These are phyloP conservation scores for Croton setiger DNA, from an alignment of 441 rosid species.

Conservation along the genomic window DNA sequence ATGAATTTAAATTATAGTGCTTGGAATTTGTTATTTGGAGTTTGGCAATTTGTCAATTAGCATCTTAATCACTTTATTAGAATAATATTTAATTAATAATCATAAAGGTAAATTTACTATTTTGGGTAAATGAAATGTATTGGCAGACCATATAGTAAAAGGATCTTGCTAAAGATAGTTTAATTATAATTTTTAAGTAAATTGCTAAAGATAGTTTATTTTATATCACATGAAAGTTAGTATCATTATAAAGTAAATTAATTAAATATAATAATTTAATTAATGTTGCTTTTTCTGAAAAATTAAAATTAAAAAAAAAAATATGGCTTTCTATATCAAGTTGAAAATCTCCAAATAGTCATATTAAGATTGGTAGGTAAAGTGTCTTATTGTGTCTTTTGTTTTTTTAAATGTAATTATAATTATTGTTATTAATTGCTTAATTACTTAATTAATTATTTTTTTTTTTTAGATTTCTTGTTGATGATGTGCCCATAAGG, in stretches of 20 bases:
- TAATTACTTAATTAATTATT: too few relatives aligned
- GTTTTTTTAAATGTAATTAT: too few relatives aligned
- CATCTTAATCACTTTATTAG: neutral
- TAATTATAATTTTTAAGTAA: too few relatives aligned
- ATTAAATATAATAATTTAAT: neutral
- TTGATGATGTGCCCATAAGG: conserved; percentile 91
- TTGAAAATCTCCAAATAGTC: neutral
- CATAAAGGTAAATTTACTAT: neutral
- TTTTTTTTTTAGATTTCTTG: conserved; percentile 80
- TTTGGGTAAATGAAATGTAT: neutral
- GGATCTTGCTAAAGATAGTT: neutral
- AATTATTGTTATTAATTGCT: neutral
- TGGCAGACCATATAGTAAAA: neutral
- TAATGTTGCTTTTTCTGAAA: conserved; percentile 5
- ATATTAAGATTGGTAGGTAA: neutral
- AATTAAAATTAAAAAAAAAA: too few relatives aligned
- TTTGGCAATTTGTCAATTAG: conserved; percentile 6
- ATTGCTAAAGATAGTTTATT: too few relatives aligned
- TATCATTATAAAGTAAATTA: too few relatives aligned
- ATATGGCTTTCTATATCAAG: neutral
- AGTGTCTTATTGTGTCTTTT: neutral
- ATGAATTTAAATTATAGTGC: neutral
- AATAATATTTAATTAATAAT: neutral
- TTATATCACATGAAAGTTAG: too few relatives aligned
- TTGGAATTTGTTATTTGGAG: neutral